phyloP scores from a whole-genome alignment of 305 asterid genomes.

The Ilex paraguariensis region DNA sequence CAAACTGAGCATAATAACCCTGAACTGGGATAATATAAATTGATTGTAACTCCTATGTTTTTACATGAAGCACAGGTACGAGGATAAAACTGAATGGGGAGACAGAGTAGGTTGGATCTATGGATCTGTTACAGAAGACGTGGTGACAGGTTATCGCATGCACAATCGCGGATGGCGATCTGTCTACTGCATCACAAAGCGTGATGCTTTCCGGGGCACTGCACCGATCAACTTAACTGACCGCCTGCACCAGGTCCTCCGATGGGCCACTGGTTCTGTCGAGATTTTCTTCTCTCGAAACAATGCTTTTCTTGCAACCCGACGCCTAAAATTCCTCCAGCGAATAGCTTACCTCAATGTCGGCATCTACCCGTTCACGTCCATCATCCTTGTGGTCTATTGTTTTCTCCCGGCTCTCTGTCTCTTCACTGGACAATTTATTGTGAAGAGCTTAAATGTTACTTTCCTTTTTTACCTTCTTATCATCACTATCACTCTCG shows the following conservation, averaged over 20 bases:
- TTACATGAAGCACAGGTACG: slow-evolving; percentile 43
- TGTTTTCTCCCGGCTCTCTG: slow-evolving; percentile 88
- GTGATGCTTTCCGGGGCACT: slow-evolving; percentile 90
- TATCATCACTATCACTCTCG: slow-evolving; percentile 53
- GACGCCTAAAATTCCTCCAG: slow-evolving; percentile 87
- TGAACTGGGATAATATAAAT: too few species aligned
- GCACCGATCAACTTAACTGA: slow-evolving; percentile 96
- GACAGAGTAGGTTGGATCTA: slow-evolving; percentile 96
- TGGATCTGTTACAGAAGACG: slow-evolving; percentile 97
- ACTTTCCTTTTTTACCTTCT: slow-evolving; percentile 65
- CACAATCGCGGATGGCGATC: slow-evolving; percentile 99
- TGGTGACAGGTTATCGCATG: slow-evolving; percentile 98
- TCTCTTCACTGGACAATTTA: slow-evolving; percentile 85
- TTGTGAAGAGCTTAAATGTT: slow-evolving; percentile 52
- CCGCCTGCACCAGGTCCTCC: slow-evolving; percentile 95
- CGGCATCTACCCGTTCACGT: slow-evolving; percentile 93
- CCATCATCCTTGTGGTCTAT: slow-evolving; percentile 76
- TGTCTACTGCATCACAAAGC: slow-evolving; percentile 85
- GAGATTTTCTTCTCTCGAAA: slow-evolving; percentile 92
- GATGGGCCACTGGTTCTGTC: slow-evolving; percentile 99
- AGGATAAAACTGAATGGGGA: slow-evolving; percentile 98
- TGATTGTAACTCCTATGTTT: too few species aligned
- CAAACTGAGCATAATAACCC: too few species aligned
- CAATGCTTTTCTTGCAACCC: slow-evolving; percentile 71
- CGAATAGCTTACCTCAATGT: slow-evolving; percentile 88